Conservation (phyloP, 805 yeast genomes). For the Ogataea allantospora region DNA sequence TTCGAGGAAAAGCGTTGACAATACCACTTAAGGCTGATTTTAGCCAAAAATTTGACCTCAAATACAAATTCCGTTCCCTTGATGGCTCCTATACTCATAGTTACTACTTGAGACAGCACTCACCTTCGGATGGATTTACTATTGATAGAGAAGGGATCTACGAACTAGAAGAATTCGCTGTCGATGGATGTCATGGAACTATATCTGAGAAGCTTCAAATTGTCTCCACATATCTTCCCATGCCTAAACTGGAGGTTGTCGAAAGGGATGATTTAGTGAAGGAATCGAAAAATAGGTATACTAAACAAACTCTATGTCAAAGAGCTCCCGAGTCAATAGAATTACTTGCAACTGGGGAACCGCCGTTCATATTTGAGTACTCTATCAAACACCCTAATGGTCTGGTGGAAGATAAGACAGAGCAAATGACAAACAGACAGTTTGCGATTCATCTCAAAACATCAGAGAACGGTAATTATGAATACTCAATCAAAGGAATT, state of each 20-base stretch:
- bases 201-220: conserved; percentile 26
- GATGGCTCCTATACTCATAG: conserved; percentile 17
- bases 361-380: conserved; percentile 68
- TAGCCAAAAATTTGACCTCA: conserved; percentile 32
- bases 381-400: conserved; percentile 61
- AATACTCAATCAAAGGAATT: conserved; percentile 57
- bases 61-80: conserved; percentile 31
- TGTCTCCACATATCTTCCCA: conserved; percentile 29
- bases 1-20: conserved; percentile 57
- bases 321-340: conserved; percentile 23
- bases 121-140: conserved; percentile 29
- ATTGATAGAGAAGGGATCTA: conserved; percentile 45
- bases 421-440: conserved; percentile 47
- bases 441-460: conserved; percentile 41
- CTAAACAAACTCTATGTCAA: conserved; percentile 25
- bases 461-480: conserved; percentile 54
- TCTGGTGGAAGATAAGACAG: conserved; percentile 32
- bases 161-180: conserved; percentile 37
- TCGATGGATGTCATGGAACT: conserved; percentile 46
- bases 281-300: conserved; percentile 8
- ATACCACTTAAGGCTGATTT: conserved; percentile 51
- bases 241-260: conserved; percentile 27
- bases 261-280: conserved; percentile 6
- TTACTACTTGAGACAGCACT: conserved; percentile 13
- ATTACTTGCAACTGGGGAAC: conserved; percentile 53